Percentiles rank a stretch among this genome's conserved stretches.
Conservation (phyloP, 1,284 basidiomycete genomes). For the Rhizoctonia solani region DNA sequence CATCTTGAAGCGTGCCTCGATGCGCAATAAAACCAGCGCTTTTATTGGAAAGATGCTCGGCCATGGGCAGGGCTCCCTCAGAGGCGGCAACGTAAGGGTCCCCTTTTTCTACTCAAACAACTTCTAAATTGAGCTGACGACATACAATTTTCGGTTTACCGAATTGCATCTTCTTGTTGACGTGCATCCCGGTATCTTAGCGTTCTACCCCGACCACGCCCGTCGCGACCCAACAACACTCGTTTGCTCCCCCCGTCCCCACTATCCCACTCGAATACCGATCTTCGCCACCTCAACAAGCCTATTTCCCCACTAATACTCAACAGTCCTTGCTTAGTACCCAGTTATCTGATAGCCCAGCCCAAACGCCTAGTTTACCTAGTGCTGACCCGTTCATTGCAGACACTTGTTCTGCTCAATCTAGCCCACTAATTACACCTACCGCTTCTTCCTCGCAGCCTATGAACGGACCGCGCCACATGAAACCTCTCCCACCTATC, state of each 20-base stretch:
- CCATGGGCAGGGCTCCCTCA: constrained; percentile 52
- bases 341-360: constrained; percentile 1
- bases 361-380: neutral
- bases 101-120: too few species aligned
- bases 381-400: constrained; percentile 1
- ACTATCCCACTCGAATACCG: constrained; percentile 31
- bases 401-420: too few species aligned
- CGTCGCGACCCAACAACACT: constrained; percentile 14
- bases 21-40: constrained; percentile 73
- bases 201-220: constrained; percentile 29
- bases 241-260: constrained; percentile 28
- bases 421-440: neutral
- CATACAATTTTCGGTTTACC: too few species aligned
- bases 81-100: constrained; percentile 67
- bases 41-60: constrained; percentile 77
- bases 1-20: constrained; percentile 58
- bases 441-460: neutral
- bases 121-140: too few species aligned
- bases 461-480: neutral
- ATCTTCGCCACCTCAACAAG: neutral
- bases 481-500: constrained; percentile 25
- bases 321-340: neutral
- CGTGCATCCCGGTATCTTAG: too few species aligned
- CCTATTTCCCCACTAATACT: neutral
- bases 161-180: too few species aligned